A percentile compares a stretch with the other conserved stretches of the same genome.
Evolutionary conservation across 495 filamentous ascomycete species (phyloP).

Genomic region (Tuber microsphaerosporum): DNA sequence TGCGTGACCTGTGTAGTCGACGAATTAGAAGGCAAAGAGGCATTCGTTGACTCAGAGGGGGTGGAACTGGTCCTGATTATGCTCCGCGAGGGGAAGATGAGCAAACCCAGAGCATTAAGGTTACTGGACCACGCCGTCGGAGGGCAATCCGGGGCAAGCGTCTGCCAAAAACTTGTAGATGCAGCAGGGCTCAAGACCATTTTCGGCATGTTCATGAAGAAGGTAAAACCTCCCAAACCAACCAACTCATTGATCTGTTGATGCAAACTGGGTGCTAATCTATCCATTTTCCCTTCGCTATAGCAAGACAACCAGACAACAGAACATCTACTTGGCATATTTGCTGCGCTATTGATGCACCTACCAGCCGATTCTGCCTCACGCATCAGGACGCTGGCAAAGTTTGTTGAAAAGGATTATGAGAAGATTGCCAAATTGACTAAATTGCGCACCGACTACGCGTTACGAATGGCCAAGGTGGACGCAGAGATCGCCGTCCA

Average conservation of each 20-base stretch:
- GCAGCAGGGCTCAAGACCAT: conserved; percentile 75
- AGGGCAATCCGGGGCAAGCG: conserved; percentile 49
- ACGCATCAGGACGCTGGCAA: conserved; percentile 79
- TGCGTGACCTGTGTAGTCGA: conserved; percentile 71
- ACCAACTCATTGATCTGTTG: background rate
- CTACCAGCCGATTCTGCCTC: conserved; percentile 69
- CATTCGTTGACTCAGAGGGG: conserved; percentile 84
- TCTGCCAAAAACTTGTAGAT: conserved; percentile 71
- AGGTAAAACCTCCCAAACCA: conserved; percentile 44
- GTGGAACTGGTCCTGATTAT: conserved; percentile 88
- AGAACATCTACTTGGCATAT: conserved; percentile 85
- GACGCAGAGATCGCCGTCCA: conserved; percentile 63
- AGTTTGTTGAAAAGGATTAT: conserved; percentile 93
- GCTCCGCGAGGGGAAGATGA: conserved; percentile 73
- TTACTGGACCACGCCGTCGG: conserved; percentile 76
- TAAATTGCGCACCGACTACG: conserved; percentile 64
- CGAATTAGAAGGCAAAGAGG: conserved; percentile 64
- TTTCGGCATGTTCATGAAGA: conserved; percentile 88
- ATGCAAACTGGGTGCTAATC: background rate
- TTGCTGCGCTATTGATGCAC: conserved; percentile 71
- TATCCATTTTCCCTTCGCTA: background rate
- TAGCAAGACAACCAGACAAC: conserved; percentile 59
- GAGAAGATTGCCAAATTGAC: conserved; percentile 69
- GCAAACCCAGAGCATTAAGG: conserved; percentile 66
- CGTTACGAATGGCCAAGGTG: conserved; percentile 55